Percentiles rank a stretch among this genome's conserved stretches.
Evolutionary conservation across 805 yeast species (phyloP).

Genomic region (Monosporozyma aerobia): DNA sequence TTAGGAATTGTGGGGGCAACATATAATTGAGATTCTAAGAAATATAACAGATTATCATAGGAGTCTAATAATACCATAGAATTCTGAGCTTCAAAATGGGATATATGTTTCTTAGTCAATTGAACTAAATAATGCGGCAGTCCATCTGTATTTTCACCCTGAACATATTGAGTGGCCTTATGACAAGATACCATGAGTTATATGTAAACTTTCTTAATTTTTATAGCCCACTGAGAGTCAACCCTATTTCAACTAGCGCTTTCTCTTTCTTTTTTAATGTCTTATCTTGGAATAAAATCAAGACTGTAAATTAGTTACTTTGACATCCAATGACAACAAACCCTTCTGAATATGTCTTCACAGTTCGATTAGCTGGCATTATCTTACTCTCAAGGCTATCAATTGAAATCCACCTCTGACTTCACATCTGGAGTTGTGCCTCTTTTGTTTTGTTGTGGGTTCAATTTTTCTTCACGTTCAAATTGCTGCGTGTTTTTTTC

Average conservation of each 20-base stretch:
- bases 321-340: too few relatives aligned
- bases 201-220: background rate
- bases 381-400: too few relatives aligned
- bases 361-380: too few relatives aligned
- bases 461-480: background rate
- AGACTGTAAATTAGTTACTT: too few relatives aligned
- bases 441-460: background rate
- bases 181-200: background rate
- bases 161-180: background rate
- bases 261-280: background rate
- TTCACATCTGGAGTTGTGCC: too few relatives aligned
- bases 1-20: background rate
- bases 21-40: conserved; percentile 26
- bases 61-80: conserved; percentile 26
- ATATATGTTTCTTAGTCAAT: conserved; percentile 13
- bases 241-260: background rate
- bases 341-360: too few relatives aligned
- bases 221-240: background rate
- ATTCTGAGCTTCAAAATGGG: conserved; percentile 22
- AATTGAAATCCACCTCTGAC: too few relatives aligned
- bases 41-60: conserved; percentile 31
- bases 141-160: background rate
- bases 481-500: background rate
- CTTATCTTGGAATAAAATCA: background rate
- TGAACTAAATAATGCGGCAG: conserved; percentile 22